Evolutionary conservation across 345 rosid genomes (phyloP), one percentile per base, ranked within the genome.

Genomic region (Moricandia moricandioides): DNA sequence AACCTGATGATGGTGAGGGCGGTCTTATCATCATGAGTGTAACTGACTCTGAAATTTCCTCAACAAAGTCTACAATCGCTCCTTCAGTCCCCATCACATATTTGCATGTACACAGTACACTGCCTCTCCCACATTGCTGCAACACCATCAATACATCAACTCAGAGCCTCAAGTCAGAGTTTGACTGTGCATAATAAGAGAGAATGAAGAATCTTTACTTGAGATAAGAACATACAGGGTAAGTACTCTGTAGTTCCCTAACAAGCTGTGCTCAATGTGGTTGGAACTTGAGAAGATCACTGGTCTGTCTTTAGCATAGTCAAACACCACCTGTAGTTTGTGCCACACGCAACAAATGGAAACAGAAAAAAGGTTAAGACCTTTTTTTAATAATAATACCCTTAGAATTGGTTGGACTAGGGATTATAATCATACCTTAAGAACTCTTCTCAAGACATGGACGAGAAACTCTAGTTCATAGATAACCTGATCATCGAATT

Each of bases 51-150:
- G 93, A 69, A 21, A 92, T 91, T 79, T 96, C 99, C 31, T 85
- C 80, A 61, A 92, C 96, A 56, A 89, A 71, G 79, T 96, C 98
- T 0, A 92, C 92, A 33, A 96, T 91, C 63, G 92, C 98, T 67
- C 99, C 97, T 29, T 92, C 89, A 40, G 89, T 77, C 10, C 98
- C 97, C 98, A 96, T 96, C 81, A 92, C 68, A 81, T 96, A 78
- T 21, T 64, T 96, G 99, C 91, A 92, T 82, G 24, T 21, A 21
- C 24, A 21, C 24, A 21, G 85, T 89, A 91, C 58, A 92, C 99
- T 0, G 97, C 97, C 82, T 95, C 99, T 0, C 92, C 67, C 17
- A 95, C 97, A 72, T 96, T 89, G 71, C 93, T 88, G 82, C 81
- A 79, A 18, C 51, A 14, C 52, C 18, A 55, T 24, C 31, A 55